Evolutionary conservation across 371 early-diverging fungal genomes (phyloP).

Genomic region (Mucor racemosus): DNA sequence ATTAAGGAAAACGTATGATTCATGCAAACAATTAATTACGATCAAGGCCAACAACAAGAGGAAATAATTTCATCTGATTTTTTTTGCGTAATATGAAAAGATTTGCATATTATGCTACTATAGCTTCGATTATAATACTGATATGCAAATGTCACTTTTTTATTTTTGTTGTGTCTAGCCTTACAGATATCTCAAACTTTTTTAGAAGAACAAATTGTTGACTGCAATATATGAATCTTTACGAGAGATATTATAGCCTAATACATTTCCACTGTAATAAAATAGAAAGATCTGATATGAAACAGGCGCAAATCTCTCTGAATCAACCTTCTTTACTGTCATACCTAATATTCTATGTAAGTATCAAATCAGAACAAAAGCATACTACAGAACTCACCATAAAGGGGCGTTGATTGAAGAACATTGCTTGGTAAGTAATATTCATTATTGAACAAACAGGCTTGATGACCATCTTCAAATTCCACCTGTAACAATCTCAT

Average conservation of each 20-base stretch:
- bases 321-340: slow-evolving; percentile 33
- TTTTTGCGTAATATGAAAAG: too few species aligned
- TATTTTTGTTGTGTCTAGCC: too few species aligned
- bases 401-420: slow-evolving; percentile 40
- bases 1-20: too few species aligned
- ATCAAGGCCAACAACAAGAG: too few species aligned
- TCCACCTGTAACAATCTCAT: slow-evolving; percentile 44
- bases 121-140: too few species aligned
- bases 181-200: background rate
- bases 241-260: slow-evolving; percentile 42
- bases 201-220: slow-evolving; percentile 14
- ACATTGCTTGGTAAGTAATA: slow-evolving; percentile 39
- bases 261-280: slow-evolving; percentile 41
- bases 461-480: slow-evolving; percentile 33
- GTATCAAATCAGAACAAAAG: background rate
- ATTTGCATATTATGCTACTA: too few species aligned
- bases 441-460: slow-evolving; percentile 47
- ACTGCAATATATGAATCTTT: slow-evolving; percentile 12
- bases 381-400: slow-evolving; percentile 31
- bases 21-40: too few species aligned
- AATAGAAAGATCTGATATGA: slow-evolving; percentile 41
- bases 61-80: too few species aligned
- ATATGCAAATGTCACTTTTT: too few species aligned
- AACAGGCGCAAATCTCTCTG: slow-evolving; percentile 25
- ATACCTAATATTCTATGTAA: slow-evolving; percentile 23